phyloP scores from a whole-genome alignment of 2,329 filamentous ascomycete species.

The Peltaster fructicola region DNA sequence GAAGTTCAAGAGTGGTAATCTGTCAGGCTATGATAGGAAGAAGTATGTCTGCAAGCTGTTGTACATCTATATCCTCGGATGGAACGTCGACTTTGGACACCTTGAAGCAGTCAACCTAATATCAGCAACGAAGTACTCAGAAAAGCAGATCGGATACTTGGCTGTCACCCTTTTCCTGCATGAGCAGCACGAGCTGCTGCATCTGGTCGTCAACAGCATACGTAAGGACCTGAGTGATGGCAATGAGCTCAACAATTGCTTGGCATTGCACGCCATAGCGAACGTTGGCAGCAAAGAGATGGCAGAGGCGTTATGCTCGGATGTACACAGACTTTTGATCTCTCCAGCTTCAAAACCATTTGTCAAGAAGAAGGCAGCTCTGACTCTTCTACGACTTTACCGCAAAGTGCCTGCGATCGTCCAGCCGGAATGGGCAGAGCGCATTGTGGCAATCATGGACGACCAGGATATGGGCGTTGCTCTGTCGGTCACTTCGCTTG shows the following conservation, averaged over 20 bases:
- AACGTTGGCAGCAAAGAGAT: constrained; percentile 95
- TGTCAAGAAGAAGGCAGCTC: constrained; percentile 95
- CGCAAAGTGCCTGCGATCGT: constrained; percentile 89
- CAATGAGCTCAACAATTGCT: constrained; percentile 93
- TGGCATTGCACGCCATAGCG: constrained; percentile 91
- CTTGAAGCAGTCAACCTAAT: constrained; percentile 96
- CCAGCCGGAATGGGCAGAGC: constrained; percentile 90
- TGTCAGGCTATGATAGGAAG: constrained; percentile 97
- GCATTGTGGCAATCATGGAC: constrained; percentile 98
- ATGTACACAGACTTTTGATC: constrained; percentile 86
- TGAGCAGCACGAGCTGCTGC: constrained; percentile 88
- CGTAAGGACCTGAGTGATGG: constrained; percentile 86
- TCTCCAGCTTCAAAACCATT: constrained; percentile 92
- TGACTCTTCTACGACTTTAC: constrained; percentile 83
- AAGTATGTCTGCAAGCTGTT: constrained; percentile 99
- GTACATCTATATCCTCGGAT: constrained; percentile 97
- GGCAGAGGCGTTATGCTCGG: constrained; percentile 79
- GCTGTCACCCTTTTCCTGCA: constrained; percentile 95
- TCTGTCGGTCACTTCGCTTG: constrained; percentile 83
- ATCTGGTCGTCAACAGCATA: constrained; percentile 96
- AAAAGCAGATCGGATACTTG: constrained; percentile 97
- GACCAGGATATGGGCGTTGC: constrained; percentile 87
- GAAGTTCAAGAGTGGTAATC: constrained; percentile 76
- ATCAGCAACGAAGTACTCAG: constrained; percentile 90
- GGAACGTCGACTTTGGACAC: constrained; percentile 98